A percentile compares a stretch with the other conserved stretches of the same genome.
Conservation (phyloP, 495 filamentous ascomycete species). For the Margaritispora aquatica region DNA sequence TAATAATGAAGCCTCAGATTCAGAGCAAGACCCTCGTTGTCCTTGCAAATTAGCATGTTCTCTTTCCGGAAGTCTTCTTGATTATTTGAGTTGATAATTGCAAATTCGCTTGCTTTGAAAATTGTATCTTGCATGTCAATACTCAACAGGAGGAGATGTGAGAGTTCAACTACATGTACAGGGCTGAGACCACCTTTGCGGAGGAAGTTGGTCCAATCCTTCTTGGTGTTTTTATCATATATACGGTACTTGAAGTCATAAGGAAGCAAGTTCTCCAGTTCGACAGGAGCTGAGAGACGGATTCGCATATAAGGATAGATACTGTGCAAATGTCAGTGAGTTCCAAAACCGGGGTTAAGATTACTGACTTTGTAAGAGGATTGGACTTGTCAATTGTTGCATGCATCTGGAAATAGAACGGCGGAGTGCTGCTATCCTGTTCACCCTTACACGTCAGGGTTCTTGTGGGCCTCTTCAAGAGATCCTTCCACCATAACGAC, state of each 20-base stretch:
- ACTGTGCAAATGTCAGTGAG: constrained; percentile 35
- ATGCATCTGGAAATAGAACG: constrained; percentile 95
- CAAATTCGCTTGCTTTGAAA: constrained; percentile 92
- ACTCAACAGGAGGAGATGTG: constrained; percentile 85
- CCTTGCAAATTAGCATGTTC: constrained; percentile 70
- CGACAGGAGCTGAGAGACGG: constrained; percentile 82
- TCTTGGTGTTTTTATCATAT: constrained; percentile 94
- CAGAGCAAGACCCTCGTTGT: constrained; percentile 70
- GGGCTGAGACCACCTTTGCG: constrained; percentile 94
- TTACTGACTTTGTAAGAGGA: constrained; percentile 55
- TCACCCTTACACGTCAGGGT: constrained; percentile 86
- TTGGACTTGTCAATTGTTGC: constrained; percentile 75
- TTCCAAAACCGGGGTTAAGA: constrained; percentile 47
- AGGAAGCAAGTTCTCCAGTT: constrained; percentile 89
- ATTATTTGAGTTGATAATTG: constrained; percentile 86
- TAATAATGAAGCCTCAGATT: constrained; percentile 87
- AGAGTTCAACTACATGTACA: constrained; percentile 93
- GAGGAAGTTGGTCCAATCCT: constrained; percentile 98
- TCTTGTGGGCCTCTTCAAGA: constrained; percentile 73
- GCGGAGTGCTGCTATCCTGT: constrained; percentile 64
- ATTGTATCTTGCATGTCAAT: constrained; percentile 93
- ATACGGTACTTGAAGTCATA: constrained; percentile 99
- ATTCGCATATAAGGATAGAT: constrained; percentile 93
- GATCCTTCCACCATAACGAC: constrained; percentile 83
- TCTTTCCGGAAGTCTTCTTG: constrained; percentile 88